Percentiles rank a stretch among this genome's conserved stretches.
phyloP scores from a whole-genome alignment of 768 basidiomycete genomes.

The Pleurotus giganteus region DNA sequence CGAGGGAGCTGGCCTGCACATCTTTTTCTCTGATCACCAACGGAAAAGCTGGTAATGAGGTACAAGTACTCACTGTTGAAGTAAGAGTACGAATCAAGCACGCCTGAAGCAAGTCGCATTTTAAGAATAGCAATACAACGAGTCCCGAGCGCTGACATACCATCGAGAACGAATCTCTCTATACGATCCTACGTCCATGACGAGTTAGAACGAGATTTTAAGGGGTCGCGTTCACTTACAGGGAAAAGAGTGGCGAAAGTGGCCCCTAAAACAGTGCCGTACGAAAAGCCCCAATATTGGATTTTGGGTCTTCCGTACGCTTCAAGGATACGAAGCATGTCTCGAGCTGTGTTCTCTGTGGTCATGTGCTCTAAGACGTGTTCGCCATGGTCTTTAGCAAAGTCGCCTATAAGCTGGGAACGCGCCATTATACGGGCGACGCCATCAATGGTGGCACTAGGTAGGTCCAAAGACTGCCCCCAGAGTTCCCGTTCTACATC shows the following conservation, averaged over 20 bases:
- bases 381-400: constrained; percentile 28
- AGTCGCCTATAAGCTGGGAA: constrained; percentile 25
- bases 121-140: too few species aligned
- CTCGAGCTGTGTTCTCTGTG: constrained; percentile 35
- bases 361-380: constrained; percentile 28
- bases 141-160: too few species aligned
- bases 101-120: too few species aligned
- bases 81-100: constrained; percentile 23
- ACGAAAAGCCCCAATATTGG: constrained; percentile 28
- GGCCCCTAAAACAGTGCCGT: constrained; percentile 23
- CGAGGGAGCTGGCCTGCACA: too few species aligned
- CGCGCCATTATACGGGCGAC: constrained; percentile 30
- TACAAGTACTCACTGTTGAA: constrained; percentile 17
- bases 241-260: constrained; percentile 34
- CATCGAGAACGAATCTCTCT: constrained; percentile 29
- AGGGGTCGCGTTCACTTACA: constrained; percentile 15
- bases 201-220: too few species aligned
- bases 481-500: constrained; percentile 29
- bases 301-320: constrained; percentile 31
- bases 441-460: constrained; percentile 22
- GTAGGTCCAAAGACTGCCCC: constrained; percentile 11
- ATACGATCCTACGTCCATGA: constrained; percentile 24
- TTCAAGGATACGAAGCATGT: constrained; percentile 34
- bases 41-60: too few species aligned
- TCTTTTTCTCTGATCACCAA: too few species aligned